These are phyloP conservation scores for Saccharum hybrid DNA, from an alignment of 202 grass and related monocot species.

Conservation along the genomic window DNA sequence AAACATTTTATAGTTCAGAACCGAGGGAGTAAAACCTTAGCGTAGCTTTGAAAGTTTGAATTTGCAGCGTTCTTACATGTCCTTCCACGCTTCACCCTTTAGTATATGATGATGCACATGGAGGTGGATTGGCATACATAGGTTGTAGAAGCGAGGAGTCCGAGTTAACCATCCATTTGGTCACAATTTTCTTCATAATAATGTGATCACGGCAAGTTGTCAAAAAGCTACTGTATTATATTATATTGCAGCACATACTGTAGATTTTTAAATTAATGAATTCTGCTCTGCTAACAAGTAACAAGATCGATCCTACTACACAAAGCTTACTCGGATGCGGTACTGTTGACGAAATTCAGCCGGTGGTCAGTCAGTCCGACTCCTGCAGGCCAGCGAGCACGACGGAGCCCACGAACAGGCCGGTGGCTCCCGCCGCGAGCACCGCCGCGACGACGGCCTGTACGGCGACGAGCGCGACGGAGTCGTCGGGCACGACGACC, in stretches of 20 bases:
- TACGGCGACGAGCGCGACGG: conserved; percentile 56
- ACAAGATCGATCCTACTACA: not conserved
- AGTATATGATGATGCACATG: no score
- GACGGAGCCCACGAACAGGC: conserved; percentile 75
- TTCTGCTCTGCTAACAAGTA: not conserved
- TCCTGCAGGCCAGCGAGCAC: conserved; percentile 88
- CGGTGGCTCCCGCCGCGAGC: conserved; percentile 56
- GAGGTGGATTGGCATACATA: no score
- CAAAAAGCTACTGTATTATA: not conserved
- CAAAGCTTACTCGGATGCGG: not conserved
- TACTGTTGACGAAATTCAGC: no score
- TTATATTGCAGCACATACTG: not conserved
- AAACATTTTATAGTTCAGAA: no score
- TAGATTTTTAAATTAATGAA: not conserved
- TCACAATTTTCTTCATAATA: not conserved
- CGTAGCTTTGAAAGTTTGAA: not conserved
- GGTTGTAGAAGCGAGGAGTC: not conserved
- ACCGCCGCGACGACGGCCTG: conserved; percentile 62
- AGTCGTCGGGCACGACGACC: conserved; percentile 90
- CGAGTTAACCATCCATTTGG: not conserved
- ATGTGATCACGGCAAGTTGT: not conserved
- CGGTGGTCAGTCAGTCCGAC: conserved; percentile 38
- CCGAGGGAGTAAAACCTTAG: no score
- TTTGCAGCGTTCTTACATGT: not conserved
- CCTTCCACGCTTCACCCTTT: no score